Evolutionary conservation across 2,329 filamentous ascomycete species (phyloP).

Genomic region (Fusarium sublunatum): DNA sequence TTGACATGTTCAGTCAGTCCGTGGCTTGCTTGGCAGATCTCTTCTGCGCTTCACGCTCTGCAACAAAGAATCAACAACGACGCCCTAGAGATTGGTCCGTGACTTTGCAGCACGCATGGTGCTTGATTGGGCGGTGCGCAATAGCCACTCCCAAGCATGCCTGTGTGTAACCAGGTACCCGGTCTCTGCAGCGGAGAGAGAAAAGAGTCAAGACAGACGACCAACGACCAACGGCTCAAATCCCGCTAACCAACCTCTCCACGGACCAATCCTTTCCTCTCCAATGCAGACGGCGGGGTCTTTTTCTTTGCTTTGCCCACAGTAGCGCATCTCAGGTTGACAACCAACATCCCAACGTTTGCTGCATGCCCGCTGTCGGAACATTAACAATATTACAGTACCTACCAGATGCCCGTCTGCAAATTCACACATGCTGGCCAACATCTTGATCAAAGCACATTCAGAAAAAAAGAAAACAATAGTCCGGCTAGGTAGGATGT

Average conservation of each 20-base stretch:
- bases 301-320: background rate
- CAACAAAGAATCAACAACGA: background rate
- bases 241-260: background rate
- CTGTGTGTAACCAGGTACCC: background rate
- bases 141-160: no score
- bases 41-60: background rate
- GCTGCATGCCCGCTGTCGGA: no score
- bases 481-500: background rate
- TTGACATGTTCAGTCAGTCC: no score
- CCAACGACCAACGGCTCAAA: background rate
- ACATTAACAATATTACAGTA: no score
- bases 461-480: background rate
- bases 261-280: background rate
- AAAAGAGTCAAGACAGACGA: background rate
- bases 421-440: background rate
- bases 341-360: background rate
- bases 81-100: background rate
- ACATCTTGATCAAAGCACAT: background rate
- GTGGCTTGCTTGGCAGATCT: background rate
- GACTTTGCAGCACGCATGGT: background rate
- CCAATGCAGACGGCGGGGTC: background rate
- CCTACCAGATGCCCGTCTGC: no score
- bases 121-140: background rate
- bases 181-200: background rate
- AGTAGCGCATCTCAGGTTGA: background rate